Conservation (phyloP, 805 yeast genomes). For the Danielia reshetovae region DNA sequence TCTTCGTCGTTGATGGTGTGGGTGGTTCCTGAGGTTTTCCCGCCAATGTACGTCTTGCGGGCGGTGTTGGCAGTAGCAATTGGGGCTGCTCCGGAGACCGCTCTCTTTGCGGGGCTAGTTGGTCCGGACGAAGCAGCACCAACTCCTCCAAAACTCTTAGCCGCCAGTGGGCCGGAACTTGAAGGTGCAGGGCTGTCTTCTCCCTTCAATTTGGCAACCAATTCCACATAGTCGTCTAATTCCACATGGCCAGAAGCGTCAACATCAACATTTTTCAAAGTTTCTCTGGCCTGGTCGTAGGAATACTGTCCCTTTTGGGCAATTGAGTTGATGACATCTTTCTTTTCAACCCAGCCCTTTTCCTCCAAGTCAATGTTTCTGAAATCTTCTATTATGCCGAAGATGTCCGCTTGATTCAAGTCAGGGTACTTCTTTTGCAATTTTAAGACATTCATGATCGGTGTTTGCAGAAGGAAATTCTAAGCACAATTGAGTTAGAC, state of each 20-base stretch:
- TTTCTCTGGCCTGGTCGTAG: constrained; percentile 91
- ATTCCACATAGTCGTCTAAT: constrained; percentile 85
- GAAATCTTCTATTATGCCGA: constrained; percentile 81
- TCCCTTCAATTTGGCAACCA: constrained; percentile 77
- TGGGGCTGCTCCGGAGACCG: constrained; percentile 28
- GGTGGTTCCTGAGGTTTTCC: constrained; percentile 85
- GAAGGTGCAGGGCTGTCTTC: constrained; percentile 4
- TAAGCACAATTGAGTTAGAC: no score
- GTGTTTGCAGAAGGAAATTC: no score
- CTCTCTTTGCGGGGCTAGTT: constrained; percentile 18
- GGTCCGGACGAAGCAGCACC: not conserved
- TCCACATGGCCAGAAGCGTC: constrained; percentile 98
- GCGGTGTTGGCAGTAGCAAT: constrained; percentile 47
- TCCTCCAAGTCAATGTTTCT: constrained; percentile 83
- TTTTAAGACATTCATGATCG: constrained; percentile 39
- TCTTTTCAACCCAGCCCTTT: constrained; percentile 92
- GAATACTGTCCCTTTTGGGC: constrained; percentile 74
- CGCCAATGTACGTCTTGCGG: constrained; percentile 71
- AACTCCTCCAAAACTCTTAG: not conserved
- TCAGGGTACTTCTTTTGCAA: constrained; percentile 77
- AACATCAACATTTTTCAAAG: constrained; percentile 83
- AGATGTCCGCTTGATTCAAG: constrained; percentile 81
- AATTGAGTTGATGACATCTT: constrained; percentile 79
- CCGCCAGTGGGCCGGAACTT: constrained; percentile 1
- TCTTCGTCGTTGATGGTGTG: constrained; percentile 98